Base-by-base conservation (phyloP, 225 moss, liverwort and hornwort species). In the Ulota crispa region DNA sequence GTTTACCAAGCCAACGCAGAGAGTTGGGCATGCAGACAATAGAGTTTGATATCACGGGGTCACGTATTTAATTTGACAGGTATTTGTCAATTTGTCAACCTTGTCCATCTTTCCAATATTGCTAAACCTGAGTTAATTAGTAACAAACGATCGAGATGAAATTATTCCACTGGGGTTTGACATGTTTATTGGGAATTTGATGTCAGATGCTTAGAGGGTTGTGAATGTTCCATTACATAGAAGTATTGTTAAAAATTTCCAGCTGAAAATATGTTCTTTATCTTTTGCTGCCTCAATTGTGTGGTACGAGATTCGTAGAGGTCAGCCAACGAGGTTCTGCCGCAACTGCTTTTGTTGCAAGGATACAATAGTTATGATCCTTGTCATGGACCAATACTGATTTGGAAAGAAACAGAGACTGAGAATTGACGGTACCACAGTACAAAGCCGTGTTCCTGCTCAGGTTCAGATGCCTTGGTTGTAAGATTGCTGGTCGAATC, bases 401-500 rank as follows among this genome's bases (percentile, higher is more conserved):
- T 72, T 42, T 26, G 32, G 13, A 72, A 34, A 43, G 11, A 36
- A 67, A 19, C 70, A 31, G 67, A 28, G 41, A 31, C 28, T 61
- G 53, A 70, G 71, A 60, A 15, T 70, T 45, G 53, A 41, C 7
- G 32, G 64, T 72, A 39, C 64, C 27, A 6, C 42, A 34, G 20
- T 43, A 6, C 42, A 34, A 24, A 67, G 63, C 8, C 56, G 69
- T 32, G 53, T 78, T 73, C 73, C 28, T 67, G 20, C 42, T 26
- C 52, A 60, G 31, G 39, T 41, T 31, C 23, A 36, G 39, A 60
- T 78, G 41, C 50, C 37, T 79, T 57, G 55, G 31, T 70, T 64
- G 56, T 76, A 71, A 23, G 69, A 72, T 64, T 70, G 62, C 68
- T 69, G 69, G 28, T 75, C 14, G 23, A 69, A 27, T 60, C 80